phyloP scores from a whole-genome alignment of 768 basidiomycete genomes.

The Kwoniella europaea region DNA sequence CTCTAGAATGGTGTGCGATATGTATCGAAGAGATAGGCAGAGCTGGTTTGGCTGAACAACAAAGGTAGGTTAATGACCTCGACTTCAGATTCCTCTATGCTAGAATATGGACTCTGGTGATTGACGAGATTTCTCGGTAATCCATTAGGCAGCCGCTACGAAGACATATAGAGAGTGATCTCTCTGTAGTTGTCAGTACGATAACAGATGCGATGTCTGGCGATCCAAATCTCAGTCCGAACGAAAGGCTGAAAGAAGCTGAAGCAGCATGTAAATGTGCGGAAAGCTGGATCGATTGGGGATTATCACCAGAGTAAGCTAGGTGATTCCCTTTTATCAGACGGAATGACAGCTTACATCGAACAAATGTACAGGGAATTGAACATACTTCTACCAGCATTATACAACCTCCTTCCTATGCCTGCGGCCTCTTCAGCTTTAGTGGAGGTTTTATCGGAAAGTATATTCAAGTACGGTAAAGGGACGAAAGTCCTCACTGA shows the following conservation, averaged over 20 bases:
- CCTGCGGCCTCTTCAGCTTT: slow-evolving; percentile 70
- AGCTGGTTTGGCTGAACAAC: slow-evolving; percentile 74
- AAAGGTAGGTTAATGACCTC: slow-evolving; percentile 64
- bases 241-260: slow-evolving; percentile 62
- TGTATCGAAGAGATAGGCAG: slow-evolving; percentile 79
- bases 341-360: background rate
- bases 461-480: slow-evolving; percentile 71
- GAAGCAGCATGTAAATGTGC: slow-evolving; percentile 77
- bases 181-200: slow-evolving; percentile 73
- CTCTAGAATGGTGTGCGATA: slow-evolving; percentile 66
- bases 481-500: slow-evolving; percentile 77
- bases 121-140: too few species aligned
- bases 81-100: background rate
- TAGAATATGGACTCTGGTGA: too few species aligned
- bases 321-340: background rate
- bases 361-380: slow-evolving; percentile 65
- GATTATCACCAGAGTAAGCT: slow-evolving; percentile 70
- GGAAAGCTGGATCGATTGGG: slow-evolving; percentile 76
- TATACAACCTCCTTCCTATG: slow-evolving; percentile 71
- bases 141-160: slow-evolving; percentile 31
- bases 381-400: slow-evolving; percentile 62
- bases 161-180: slow-evolving; percentile 70
- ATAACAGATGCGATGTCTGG: slow-evolving; percentile 66
- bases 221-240: slow-evolving; percentile 2
- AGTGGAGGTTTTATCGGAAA: slow-evolving; percentile 77